Percentiles rank a stretch among this genome's conserved stretches.
phyloP scores from a whole-genome alignment of 2,329 filamentous ascomycete species.

The Ampelomyces quisqualis region DNA sequence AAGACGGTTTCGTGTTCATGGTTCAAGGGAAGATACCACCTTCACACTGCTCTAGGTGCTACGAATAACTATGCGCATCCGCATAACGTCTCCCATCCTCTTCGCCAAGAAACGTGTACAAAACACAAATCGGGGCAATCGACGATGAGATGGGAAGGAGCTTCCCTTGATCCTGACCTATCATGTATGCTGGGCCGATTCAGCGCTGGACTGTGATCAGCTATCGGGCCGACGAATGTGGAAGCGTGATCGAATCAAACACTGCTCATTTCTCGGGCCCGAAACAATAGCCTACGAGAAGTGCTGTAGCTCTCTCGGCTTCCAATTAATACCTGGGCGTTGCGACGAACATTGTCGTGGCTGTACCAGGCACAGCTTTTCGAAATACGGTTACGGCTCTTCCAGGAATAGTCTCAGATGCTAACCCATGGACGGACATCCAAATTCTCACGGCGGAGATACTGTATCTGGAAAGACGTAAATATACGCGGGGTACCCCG shows the following conservation, averaged over 20 bases:
- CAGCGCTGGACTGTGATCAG: too few relatives aligned
- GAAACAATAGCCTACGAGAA: too few relatives aligned
- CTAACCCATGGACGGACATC: neutral
- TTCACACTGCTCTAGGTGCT: neutral
- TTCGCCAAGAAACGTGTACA: neutral
- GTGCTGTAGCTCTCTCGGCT: too few relatives aligned
- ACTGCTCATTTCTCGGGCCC: too few relatives aligned
- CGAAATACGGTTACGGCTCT: neutral
- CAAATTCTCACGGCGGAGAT: constrained; percentile 7
- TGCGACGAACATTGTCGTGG: too few relatives aligned
- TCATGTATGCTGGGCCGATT: neutral
- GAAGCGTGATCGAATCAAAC: too few relatives aligned
- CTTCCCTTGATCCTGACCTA: constrained; percentile 4
- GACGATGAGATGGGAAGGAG: neutral
- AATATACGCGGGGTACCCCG: constrained; percentile 27
- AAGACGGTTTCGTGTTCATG: too few relatives aligned
- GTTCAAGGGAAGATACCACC: too few relatives aligned
- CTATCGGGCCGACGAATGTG: too few relatives aligned
- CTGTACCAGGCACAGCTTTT: neutral
- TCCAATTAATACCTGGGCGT: too few relatives aligned
- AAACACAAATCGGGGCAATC: neutral
- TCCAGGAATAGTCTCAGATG: neutral
- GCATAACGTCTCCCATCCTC: neutral
- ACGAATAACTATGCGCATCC: neutral
- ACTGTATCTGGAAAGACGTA: constrained; percentile 14